Conservation (phyloP, 257 asterid species). For the Ehretia macrophylla region DNA sequence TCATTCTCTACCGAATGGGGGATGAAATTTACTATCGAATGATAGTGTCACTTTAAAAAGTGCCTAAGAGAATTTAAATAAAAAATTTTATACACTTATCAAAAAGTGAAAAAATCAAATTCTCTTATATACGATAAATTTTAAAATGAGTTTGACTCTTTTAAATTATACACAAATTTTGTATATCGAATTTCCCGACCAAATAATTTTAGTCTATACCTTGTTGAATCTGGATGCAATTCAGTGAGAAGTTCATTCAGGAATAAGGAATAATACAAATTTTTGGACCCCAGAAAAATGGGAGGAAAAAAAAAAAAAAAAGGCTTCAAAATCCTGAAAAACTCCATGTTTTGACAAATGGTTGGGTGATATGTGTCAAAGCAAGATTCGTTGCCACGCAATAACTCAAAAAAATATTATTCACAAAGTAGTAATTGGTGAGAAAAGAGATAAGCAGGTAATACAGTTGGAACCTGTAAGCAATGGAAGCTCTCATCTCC, state of each 20-base stretch:
- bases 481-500: conserved; percentile 63
- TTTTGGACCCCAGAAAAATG: neutral
- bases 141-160: too few species aligned
- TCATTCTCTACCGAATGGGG: too few species aligned
- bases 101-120: too few species aligned
- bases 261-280: neutral
- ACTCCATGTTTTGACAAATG: neutral
- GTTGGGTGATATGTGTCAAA: neutral
- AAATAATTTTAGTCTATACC: too few species aligned
- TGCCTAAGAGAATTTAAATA: too few species aligned
- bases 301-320: neutral
- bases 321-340: neutral
- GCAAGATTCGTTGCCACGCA: neutral
- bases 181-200: neutral
- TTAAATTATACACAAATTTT: too few species aligned
- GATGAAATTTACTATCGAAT: too few species aligned
- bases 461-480: conserved; percentile 1
- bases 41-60: too few species aligned
- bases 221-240: neutral
- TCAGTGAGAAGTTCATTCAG: neutral
- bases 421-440: neutral
- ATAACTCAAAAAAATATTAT: too few species aligned
- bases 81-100: too few species aligned
- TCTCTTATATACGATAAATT: too few species aligned
- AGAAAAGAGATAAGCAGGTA: conserved; percentile 2